These are phyloP conservation scores for Thraustochytrium striatum DNA, from an alignment of 352 stramenopile genomes.

Conservation along the genomic window DNA sequence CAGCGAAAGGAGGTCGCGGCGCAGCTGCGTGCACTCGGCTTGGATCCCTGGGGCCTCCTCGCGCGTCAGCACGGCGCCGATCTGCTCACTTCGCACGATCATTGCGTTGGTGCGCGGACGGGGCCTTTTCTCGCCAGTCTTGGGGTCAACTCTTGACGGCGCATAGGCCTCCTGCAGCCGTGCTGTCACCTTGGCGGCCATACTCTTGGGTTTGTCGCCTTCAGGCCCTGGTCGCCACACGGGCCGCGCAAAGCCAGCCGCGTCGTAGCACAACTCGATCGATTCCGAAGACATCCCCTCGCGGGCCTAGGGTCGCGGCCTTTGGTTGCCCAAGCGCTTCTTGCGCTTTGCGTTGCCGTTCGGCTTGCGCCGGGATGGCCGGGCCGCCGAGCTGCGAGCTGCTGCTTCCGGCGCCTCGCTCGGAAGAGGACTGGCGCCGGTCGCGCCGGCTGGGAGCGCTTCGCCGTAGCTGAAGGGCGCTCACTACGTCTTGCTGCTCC, in stretches of 20 bases:
- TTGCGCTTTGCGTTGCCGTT: no score
- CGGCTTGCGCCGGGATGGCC: no score
- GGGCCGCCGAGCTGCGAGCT: no score
- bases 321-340: no score
- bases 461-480: no score
- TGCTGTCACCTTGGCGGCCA: background rate
- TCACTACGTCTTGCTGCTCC: background rate
- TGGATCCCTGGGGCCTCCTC: background rate
- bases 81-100: constrained; percentile 14
- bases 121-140: background rate
- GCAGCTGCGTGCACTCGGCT: background rate
- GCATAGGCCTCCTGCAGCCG: background rate
- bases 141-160: background rate
- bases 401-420: no score
- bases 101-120: background rate
- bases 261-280: no score
- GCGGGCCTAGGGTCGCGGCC: no score
- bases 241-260: background rate
- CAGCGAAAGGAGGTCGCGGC: background rate
- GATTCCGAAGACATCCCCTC: no score
- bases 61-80: constrained; percentile 9
- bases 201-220: background rate
- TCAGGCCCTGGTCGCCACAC: background rate
- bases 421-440: no score
- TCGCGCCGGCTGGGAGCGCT: no score